phyloP scores from a whole-genome alignment of 2,329 filamentous ascomycete species.

The Drechslerella stenobrocha region DNA sequence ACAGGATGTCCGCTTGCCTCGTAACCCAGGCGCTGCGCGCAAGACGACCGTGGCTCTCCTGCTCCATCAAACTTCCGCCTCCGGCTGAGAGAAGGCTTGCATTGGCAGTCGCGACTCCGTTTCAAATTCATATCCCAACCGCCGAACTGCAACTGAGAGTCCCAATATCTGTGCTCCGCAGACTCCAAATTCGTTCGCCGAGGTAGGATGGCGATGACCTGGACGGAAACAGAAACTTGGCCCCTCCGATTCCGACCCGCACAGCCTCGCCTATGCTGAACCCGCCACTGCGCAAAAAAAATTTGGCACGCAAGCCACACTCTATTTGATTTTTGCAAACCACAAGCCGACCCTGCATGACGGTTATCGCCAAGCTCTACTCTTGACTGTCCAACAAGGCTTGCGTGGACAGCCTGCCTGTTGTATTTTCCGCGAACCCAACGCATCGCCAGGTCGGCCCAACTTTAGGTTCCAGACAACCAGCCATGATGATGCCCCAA shows the following conservation, averaged over 20 bases:
- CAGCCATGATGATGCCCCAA: too few species aligned
- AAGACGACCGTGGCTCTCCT: too few species aligned
- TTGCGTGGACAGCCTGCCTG: slow-evolving; percentile 3
- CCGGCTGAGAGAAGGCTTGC: not conserved
- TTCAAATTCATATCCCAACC: not conserved
- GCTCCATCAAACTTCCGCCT: not conserved
- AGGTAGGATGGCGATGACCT: too few species aligned
- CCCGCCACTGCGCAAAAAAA: not conserved
- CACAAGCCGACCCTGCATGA: not conserved
- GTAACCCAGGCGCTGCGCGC: too few species aligned
- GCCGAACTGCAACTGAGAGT: not conserved
- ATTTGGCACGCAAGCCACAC: slow-evolving; percentile 6
- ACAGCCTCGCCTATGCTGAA: slow-evolving; percentile 1
- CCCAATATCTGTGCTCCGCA: too few species aligned
- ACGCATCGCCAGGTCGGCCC: not conserved
- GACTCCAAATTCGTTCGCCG: too few species aligned
- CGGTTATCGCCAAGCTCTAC: not conserved
- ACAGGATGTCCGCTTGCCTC: too few species aligned
- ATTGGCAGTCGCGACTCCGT: slow-evolving; percentile 6
- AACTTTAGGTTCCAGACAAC: too few species aligned
- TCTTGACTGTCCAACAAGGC: not conserved
- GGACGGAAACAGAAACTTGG: too few species aligned
- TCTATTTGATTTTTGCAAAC: slow-evolving; percentile 3
- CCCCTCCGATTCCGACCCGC: slow-evolving; percentile 1
- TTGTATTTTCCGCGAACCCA: slow-evolving; percentile 2